Evolutionary conservation across 164 flowering plant genomes (phyloP).

Genomic region (Echeveria elegans): DNA sequence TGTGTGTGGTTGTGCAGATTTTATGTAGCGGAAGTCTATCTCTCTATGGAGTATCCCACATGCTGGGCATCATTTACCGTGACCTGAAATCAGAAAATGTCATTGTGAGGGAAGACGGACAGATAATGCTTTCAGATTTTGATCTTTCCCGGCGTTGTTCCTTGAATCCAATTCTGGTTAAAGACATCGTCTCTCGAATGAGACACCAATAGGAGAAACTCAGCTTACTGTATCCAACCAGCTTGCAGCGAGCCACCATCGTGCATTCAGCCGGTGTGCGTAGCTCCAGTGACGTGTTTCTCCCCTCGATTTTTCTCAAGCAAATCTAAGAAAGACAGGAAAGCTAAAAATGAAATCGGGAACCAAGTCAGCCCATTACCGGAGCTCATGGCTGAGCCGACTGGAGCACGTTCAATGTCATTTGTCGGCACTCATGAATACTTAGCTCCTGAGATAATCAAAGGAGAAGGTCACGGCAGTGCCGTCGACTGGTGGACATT

Average conservation of each 20-base stretch:
- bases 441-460: neutral
- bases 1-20: neutral
- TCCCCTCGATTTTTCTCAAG: neutral
- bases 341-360: neutral
- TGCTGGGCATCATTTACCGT: neutral
- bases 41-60: neutral
- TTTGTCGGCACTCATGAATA: neutral
- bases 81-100: neutral
- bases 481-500: slow-evolving; percentile 1
- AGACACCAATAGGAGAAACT: neutral
- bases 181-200: neutral
- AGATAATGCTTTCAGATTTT: neutral
- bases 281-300: neutral
- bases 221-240: neutral
- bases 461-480: neutral
- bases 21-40: neutral
- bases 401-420: neutral
- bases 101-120: neutral
- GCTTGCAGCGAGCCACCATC: neutral
- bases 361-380: neutral
- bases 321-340: neutral
- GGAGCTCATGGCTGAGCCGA: slow-evolving; percentile 1
- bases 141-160: neutral
- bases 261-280: neutral
- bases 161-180: neutral